A percentile compares a stretch with the other conserved stretches of the same genome.
Conservation (phyloP, 164 flowering plant species). For the Taxillus chinensis region DNA sequence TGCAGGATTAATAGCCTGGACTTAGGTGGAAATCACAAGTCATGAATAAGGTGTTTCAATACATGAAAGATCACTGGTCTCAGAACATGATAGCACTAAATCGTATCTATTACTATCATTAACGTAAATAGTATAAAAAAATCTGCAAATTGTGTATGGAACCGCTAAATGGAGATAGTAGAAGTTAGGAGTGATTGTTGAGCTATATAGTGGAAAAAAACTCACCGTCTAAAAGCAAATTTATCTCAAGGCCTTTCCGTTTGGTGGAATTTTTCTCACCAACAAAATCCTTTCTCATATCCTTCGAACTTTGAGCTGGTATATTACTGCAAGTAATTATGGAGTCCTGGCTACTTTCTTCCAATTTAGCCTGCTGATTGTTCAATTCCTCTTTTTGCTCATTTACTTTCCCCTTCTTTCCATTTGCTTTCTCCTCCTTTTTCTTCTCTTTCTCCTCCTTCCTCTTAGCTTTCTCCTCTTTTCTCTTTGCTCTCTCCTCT, state of each 20-base stretch:
- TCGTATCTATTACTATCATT: neutral
- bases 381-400: neutral
- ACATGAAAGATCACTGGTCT: neutral
- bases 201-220: constrained; percentile 7
- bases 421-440: constrained; percentile 7
- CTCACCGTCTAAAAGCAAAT: constrained; percentile 17
- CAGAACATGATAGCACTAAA: neutral
- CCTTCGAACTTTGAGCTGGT: neutral
- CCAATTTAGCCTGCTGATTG: constrained; percentile 7
- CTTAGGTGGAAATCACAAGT: too few species aligned
- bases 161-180: neutral
- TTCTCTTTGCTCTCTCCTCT: constrained; percentile 10
- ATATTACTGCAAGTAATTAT: constrained; percentile 3
- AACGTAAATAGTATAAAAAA: neutral
- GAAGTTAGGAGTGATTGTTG: neutral
- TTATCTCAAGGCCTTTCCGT: constrained; percentile 13
- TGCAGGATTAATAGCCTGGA: neutral
- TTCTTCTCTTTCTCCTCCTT: constrained; percentile 9
- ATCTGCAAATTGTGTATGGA: neutral
- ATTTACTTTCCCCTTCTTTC: constrained; percentile 4
- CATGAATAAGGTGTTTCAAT: neutral
- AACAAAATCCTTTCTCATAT: neutral
- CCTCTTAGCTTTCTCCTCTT: constrained; percentile 9
- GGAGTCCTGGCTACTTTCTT: constrained; percentile 3
- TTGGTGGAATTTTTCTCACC: constrained; percentile 10